phyloP scores from a whole-genome alignment of 352 stramenopile species.

The Aphanomyces euteiches region DNA sequence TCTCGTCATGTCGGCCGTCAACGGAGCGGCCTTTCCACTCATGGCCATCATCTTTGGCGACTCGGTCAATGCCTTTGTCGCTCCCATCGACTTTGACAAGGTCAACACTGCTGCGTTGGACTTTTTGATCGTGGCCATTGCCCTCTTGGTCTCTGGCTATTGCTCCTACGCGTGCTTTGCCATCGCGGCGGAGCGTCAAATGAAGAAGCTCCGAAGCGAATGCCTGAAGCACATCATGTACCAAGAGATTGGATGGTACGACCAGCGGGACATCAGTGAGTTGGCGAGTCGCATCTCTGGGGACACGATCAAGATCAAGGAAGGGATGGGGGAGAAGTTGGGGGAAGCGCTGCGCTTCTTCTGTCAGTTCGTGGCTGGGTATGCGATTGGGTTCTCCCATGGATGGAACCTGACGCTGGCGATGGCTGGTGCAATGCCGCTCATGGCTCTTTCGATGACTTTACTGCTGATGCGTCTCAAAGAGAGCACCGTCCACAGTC shows the following conservation, averaged over 20 bases:
- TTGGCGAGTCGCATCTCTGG: conserved; percentile 39
- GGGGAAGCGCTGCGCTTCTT: conserved; percentile 39
- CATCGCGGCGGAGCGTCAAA: conserved; percentile 42
- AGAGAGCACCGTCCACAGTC: conserved; percentile 29
- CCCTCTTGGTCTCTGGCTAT: conserved; percentile 42
- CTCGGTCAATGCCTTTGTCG: conserved; percentile 36
- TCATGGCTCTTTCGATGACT: conserved; percentile 36
- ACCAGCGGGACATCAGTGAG: conserved; percentile 35
- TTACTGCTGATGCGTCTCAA: conserved; percentile 39
- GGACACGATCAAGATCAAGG: conserved; percentile 47
- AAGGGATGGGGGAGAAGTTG: conserved; percentile 45
- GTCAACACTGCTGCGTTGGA: conserved; percentile 38
- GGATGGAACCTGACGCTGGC: conserved; percentile 48
- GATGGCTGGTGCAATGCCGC: conserved; percentile 42
- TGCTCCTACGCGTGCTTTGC: conserved; percentile 39
- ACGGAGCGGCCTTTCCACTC: conserved; percentile 38
- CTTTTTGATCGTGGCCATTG: conserved; percentile 37
- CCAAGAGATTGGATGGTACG: conserved; percentile 50
- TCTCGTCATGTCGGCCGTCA: conserved; percentile 34
- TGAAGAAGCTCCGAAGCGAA: conserved; percentile 41
- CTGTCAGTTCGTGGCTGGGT: conserved; percentile 37
- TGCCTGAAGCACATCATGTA: conserved; percentile 43
- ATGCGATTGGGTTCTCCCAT: conserved; percentile 39
- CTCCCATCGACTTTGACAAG: conserved; percentile 36
- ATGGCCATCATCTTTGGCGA: conserved; percentile 46